Evolutionary conservation across 2,329 filamentous ascomycete species (phyloP).

Genomic region (Fusarium verticillioides): DNA sequence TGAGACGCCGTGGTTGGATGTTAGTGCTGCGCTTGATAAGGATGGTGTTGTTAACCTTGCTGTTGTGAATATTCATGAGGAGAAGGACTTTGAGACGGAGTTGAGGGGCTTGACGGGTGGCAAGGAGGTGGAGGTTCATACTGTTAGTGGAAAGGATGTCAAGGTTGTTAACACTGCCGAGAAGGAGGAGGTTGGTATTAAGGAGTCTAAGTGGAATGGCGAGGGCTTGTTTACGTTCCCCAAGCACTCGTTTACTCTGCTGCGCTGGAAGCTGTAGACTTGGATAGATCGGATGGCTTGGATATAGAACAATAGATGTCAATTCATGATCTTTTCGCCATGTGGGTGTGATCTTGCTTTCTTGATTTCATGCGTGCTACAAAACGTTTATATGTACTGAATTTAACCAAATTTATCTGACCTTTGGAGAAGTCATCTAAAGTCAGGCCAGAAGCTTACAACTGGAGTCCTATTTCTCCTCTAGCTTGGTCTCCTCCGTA

Average conservation of each 20-base stretch:
- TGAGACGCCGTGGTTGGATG: slow-evolving; percentile 77
- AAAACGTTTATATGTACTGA: neutral
- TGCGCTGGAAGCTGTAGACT: slow-evolving; percentile 65
- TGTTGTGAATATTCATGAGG: slow-evolving; percentile 78
- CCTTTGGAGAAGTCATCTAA: neutral
- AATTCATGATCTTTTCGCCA: neutral
- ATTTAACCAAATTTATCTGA: neutral
- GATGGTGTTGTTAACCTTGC: slow-evolving; percentile 72
- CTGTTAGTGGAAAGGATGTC: slow-evolving; percentile 59
- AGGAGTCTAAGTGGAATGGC: slow-evolving; percentile 67
- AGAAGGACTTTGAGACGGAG: slow-evolving; percentile 66
- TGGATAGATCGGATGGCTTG: neutral
- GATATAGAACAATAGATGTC: neutral
- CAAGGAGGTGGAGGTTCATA: slow-evolving; percentile 68
- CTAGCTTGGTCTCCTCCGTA: neutral
- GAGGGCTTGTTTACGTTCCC: slow-evolving; percentile 71
- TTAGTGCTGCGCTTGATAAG: slow-evolving; percentile 67
- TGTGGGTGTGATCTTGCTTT: neutral
- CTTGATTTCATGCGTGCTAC: neutral
- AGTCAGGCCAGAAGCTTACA: neutral
- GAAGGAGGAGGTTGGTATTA: slow-evolving; percentile 66
- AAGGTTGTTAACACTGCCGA: slow-evolving; percentile 70
- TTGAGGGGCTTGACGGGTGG: slow-evolving; percentile 62
- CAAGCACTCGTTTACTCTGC: slow-evolving; percentile 76
- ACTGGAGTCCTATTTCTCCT: neutral